phyloP scores from a whole-genome alignment of 345 rosid species.

The Brassica rapa region DNA sequence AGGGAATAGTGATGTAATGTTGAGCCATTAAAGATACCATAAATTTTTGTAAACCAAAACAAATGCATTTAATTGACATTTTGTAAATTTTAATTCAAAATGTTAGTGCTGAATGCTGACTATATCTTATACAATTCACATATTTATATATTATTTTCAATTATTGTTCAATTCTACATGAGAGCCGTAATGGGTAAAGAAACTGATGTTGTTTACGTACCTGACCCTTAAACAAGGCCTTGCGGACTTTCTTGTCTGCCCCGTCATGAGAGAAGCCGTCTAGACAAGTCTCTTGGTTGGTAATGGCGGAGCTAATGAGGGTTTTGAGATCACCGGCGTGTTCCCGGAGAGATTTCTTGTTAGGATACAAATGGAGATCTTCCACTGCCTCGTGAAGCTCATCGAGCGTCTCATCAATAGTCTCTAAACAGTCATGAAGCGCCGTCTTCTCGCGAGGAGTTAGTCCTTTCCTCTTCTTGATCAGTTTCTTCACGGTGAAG shows the following conservation, averaged over 20 bases:
- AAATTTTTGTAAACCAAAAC: not conserved
- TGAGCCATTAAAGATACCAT: not conserved
- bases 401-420: conserved; percentile 78
- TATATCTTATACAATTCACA: not conserved
- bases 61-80: not conserved
- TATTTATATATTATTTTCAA: not conserved
- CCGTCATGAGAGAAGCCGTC: conserved; percentile 79
- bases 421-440: conserved; percentile 86
- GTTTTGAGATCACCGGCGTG: conserved; percentile 88
- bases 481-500: conserved; percentile 48
- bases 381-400: conserved; percentile 60
- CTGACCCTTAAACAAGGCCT: conserved; percentile 49
- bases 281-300: conserved; percentile 85
- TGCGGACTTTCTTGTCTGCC: conserved; percentile 59
- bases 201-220: not conserved
- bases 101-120: not conserved
- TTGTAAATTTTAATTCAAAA: not conserved
- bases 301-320: conserved; percentile 79
- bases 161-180: not conserved
- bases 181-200: not conserved
- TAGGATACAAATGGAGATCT: conserved; percentile 66
- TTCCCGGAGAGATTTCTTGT: conserved; percentile 55
- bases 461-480: conserved; percentile 34
- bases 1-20: not conserved
- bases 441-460: conserved; percentile 68